These are phyloP conservation scores for Dictyostelium brefeldianum DNA, from an alignment of 78 protist species.

Conservation along the genomic window DNA sequence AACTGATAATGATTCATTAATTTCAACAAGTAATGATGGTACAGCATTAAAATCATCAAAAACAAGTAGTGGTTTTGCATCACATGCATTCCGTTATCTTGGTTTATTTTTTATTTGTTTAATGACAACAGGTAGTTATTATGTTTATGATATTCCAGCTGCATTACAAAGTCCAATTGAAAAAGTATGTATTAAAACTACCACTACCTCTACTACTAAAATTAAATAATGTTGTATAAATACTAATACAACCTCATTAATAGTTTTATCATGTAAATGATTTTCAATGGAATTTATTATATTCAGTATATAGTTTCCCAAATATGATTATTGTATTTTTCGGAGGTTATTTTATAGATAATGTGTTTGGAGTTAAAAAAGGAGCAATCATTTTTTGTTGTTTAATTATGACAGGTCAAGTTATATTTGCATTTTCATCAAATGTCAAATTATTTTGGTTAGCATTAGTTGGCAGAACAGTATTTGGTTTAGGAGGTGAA, in stretches of 20 bases:
- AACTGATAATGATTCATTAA: background rate
- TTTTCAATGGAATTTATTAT: conserved; percentile 39
- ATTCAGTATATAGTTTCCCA: conserved; percentile 71
- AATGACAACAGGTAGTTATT: conserved; percentile 68
- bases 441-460: conserved; percentile 47
- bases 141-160: conserved; percentile 74
- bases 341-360: conserved; percentile 84
- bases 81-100: conserved; percentile 46
- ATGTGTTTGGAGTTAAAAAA: conserved; percentile 67
- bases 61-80: background rate
- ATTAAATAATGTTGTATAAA: no score
- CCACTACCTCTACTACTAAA: no score
- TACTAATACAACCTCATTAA: background rate
- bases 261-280: conserved; percentile 34
- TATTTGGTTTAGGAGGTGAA: conserved; percentile 89
- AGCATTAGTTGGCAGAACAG: conserved; percentile 74
- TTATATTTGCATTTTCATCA: conserved; percentile 61
- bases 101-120: conserved; percentile 67
- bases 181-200: conserved; percentile 10
- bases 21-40: background rate
- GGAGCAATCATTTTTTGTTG: conserved; percentile 73
- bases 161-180: conserved; percentile 37
- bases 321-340: conserved; percentile 80
- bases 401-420: conserved; percentile 75
- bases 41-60: background rate